Evolutionary conservation across 345 rosid genomes (phyloP).

Genomic region (Eucalyptus rudis): DNA sequence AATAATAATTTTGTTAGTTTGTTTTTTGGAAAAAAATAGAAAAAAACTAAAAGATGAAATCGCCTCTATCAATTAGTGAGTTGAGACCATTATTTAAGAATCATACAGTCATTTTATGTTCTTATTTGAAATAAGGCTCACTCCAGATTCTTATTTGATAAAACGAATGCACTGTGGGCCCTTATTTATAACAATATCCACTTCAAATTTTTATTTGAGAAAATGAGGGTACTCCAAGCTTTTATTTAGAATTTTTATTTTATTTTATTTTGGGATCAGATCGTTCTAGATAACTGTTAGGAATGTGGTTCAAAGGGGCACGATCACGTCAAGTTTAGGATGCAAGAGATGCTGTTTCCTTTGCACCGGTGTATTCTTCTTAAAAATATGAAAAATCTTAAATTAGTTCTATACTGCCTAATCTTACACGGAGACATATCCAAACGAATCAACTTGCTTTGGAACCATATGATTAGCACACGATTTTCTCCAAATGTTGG

Average conservation of each 20-base stretch:
- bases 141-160: fast-evolving
- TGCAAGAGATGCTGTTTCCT: background rate
- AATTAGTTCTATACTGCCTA: background rate
- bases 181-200: fast-evolving
- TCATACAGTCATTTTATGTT: fast-evolving
- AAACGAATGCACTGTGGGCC: no score
- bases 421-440: background rate
- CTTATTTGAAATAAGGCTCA: fast-evolving
- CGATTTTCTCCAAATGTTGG: background rate
- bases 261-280: fast-evolving
- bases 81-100: no score
- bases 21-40: fast-evolving
- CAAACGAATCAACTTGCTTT: background rate
- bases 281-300: background rate
- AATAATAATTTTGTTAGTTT: fast-evolving
- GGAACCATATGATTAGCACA: background rate
- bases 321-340: background rate
- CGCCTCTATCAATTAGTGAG: no score
- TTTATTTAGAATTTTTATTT: no score
- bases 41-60: no score
- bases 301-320: background rate
- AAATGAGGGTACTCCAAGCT: no score
- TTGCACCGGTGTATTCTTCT: background rate
- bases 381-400: no score
- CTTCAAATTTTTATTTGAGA: no score